Evolutionary conservation across 495 filamentous ascomycete species (phyloP), one percentile per base, ranked within the genome.

Genomic region (Podospora appendiculata): DNA sequence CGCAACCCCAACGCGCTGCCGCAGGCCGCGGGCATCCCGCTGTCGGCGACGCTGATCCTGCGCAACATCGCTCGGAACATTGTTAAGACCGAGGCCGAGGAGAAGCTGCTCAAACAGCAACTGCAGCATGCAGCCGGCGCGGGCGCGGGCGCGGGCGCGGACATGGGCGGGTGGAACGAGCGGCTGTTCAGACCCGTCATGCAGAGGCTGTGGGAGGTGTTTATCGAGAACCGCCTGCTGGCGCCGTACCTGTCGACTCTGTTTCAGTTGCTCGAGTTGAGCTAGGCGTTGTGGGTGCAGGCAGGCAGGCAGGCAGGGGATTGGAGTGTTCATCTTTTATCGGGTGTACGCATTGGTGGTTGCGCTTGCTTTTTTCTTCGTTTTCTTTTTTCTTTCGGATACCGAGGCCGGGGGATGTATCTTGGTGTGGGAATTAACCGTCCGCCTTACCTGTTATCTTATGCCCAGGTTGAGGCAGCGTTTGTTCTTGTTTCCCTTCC

Each of bases 11-110:
- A 70, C 40, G 51, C 64, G 1, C 70, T 73, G 19, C 70, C 76
- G 4, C 86, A 95, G 53, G 86, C 92, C 0, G 79, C 83, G 17
- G 93, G 93, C 5, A 81, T 96, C 41, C 89, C 93, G 8, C 79
- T 95, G 38, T 88, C 87, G 39, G 87, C 88, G 25, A 84, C 86
- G 9, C 70, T 96, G 18, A 88, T 99, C 3, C 71, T 99, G 55
- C 82, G 93, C 34, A 99, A 97, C 61, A 79, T 99, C 19, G 89
- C 89, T 4, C 77, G 86, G 17, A 86, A 90, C 47, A 73, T 90
- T 0, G 78, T 83, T 51, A 77, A 82, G 63, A 78, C 74, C 4
- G 73, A 76, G 25, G 72, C 75, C 16, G 76, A 79, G 55, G 77
- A 78, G 51, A 68, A 70, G 53, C 69, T 78, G 41, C 69, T 76